Conservation (phyloP, 2,329 filamentous ascomycete species). For the Trichoderma sp. region DNA sequence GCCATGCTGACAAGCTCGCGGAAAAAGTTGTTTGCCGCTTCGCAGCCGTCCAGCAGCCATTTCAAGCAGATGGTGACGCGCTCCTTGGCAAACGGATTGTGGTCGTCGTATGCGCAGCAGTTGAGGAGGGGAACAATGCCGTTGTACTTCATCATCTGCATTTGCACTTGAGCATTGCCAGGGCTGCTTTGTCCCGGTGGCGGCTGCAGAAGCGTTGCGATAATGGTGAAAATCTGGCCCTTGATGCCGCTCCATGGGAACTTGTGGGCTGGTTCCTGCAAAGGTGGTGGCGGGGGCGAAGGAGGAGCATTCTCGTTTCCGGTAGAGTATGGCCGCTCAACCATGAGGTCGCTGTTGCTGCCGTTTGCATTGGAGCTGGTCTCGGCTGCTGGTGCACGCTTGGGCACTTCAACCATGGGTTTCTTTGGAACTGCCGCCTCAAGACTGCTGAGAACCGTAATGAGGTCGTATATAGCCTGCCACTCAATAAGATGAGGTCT, state of each 20-base stretch:
- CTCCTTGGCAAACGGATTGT: slow-evolving; percentile 93
- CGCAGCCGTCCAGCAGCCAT: slow-evolving; percentile 74
- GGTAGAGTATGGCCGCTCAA: slow-evolving; percentile 65
- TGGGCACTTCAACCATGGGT: slow-evolving; percentile 56
- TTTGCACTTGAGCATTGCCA: slow-evolving; percentile 75
- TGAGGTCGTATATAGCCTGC: slow-evolving; percentile 86
- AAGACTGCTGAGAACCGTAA: slow-evolving; percentile 82
- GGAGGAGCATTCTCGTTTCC: slow-evolving; percentile 34
- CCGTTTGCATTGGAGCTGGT: slow-evolving; percentile 32
- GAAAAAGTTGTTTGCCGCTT: slow-evolving; percentile 71
- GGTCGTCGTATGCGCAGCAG: slow-evolving; percentile 87
- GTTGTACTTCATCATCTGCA: slow-evolving; percentile 81
- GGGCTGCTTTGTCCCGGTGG: slow-evolving; percentile 62
- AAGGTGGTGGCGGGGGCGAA: slow-evolving; percentile 45
- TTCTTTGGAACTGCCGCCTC: slow-evolving; percentile 87
- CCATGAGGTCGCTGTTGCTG: slow-evolving; percentile 41
- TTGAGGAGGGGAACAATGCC: slow-evolving; percentile 86
- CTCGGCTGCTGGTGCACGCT: slow-evolving; percentile 32
- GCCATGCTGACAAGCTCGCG: slow-evolving; percentile 59
- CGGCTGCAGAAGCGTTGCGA: slow-evolving; percentile 87
- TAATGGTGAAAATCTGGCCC: slow-evolving; percentile 86
- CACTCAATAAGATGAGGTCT: slow-evolving; percentile 85
- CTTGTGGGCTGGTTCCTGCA: slow-evolving; percentile 66
- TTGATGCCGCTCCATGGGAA: slow-evolving; percentile 77
- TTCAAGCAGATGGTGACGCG: slow-evolving; percentile 87